A percentile compares a stretch with the other conserved stretches of the same genome.
phyloP scores from a whole-genome alignment of 108 stramenopile genomes.

The Skeletonema potamos region DNA sequence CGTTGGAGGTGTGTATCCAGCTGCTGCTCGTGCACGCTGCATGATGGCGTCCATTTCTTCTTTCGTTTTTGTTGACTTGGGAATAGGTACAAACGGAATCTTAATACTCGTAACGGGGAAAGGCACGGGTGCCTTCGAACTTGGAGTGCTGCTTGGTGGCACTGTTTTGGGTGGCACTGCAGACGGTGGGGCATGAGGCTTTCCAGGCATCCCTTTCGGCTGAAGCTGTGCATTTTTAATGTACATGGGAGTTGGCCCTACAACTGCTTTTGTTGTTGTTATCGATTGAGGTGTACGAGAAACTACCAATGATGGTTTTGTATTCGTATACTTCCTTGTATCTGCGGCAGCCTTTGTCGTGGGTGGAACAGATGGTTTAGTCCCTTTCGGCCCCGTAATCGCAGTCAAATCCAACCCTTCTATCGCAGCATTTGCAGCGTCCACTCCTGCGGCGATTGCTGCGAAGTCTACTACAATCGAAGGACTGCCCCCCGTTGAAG shows the following conservation, averaged over 20 bases:
- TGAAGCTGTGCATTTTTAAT: slow-evolving; percentile 5
- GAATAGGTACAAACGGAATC: slow-evolving; percentile 47
- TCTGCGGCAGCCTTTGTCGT: slow-evolving; percentile 4
- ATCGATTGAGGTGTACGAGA: slow-evolving; percentile 1
- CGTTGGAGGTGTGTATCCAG: slow-evolving; percentile 71
- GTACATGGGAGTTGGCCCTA: not conserved
- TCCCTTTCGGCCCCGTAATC: slow-evolving; percentile 12
- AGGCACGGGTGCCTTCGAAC: slow-evolving; percentile 12
- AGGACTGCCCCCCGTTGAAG: slow-evolving; percentile 11
- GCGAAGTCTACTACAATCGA: slow-evolving; percentile 73
- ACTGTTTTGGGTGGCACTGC: not conserved
- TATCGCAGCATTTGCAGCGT: slow-evolving; percentile 78
- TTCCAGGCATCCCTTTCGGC: not conserved
- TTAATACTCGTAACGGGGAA: slow-evolving; percentile 27
- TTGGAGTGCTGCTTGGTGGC: not conserved
- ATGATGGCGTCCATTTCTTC: slow-evolving; percentile 66
- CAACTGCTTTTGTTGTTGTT: slow-evolving; percentile 1
- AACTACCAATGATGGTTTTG: not conserved
- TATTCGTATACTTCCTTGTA: not conserved
- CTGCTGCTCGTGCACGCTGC: slow-evolving; percentile 77
- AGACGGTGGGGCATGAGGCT: not conserved
- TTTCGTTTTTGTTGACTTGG: slow-evolving; percentile 60
- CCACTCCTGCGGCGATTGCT: slow-evolving; percentile 74
- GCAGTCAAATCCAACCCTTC: slow-evolving; percentile 57
- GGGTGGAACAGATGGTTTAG: slow-evolving; percentile 11